Evolutionary conservation across 2,329 filamentous ascomycete genomes (phyloP), one percentile per base, ranked within the genome.

Genomic region (Pseudopyrenochaeta lycopersici): DNA sequence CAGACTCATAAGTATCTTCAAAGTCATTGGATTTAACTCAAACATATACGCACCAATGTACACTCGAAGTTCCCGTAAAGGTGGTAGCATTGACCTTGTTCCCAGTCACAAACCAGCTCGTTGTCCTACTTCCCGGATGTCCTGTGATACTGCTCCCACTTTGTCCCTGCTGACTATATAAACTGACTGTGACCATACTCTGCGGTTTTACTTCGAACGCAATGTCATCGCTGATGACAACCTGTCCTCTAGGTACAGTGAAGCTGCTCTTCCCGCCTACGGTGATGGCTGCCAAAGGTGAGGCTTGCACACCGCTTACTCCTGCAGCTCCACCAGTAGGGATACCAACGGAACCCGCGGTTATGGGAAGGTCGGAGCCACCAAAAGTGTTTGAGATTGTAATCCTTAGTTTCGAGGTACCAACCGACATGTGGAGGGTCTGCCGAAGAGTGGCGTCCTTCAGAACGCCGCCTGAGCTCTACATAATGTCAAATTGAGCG

Each of bases 311-410:
- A 4, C 73, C 76, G 30, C 80, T 78, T 1, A 81, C 78, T 4
- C 85, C 86, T 9, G 84, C 80, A 3, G 78, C 78, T 38, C 83
- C 83, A 27, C 82, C 82, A 6, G 75, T 66, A 0, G 88, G 82
- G 0, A 87, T 74, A 0, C 85, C 84, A 2, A 90, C 71, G 0
- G 85, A 84, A 0, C 84, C 84, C 1, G 81, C 80, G 0, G 84
- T 86, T 58, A 90, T 84, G 32, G 84, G 80, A 2, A 90, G 76
- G 54, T 85, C 81, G 31, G 81, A 84, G 1, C 79, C 70, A 1
- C 88, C 87, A 56, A 90, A 90, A 0, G 82, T 84, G 66, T 90
- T 90, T 36, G 86, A 88, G 32, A 90, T 78, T 32, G 84, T 83
- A 35, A 90, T 74, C 12, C 88, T 84, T 58, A 90, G 81, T n/a